Evolutionary conservation across 345 rosid genomes (phyloP), one percentile per base, ranked within the genome.

Genomic region (Psidium friedrichsthalianum): DNA sequence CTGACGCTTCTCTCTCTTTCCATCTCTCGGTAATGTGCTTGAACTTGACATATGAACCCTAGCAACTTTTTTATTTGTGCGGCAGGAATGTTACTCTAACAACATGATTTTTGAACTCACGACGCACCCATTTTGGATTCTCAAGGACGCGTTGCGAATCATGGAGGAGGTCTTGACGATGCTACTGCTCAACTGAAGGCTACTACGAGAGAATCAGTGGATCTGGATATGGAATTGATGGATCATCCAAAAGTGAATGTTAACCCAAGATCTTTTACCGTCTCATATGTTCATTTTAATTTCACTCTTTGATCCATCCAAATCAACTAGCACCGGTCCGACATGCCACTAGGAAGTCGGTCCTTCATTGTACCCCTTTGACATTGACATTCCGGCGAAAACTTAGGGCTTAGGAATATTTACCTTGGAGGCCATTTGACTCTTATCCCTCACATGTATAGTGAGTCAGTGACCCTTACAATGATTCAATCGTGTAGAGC

Each of bases 161-260:
- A 82, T 82, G 55, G 40, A 82, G 83, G 54, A 82, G 83, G 74
- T 27, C 36, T 36, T n/a, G 36, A 59, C 20, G 40, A 61, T 27
- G 2, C 29, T 27, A 40, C 74, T 61, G 40, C 74, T 27, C 40
- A 13, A 82, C 42, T 87, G 88, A 87, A 61, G 54, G 51, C 87
- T 32, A 32, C 88, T 91, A 93, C 12, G 82, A 87, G 29, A 83
- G 91, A 87, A 56, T 86, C 15, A n/a, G 54, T 90, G 82, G 88
- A 92, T 85, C 74, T 78, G 90, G 54, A 85, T 87, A 83, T 87
- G 78, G 94, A 89, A 56, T 20, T 85, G 85, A 74, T 88, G 91
- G 96, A 93, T 84, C 91, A 93, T 22, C 91, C 96, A 20, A 86
- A 86, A 74, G 89, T 94, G 25, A 93, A 92, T 86, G 84, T 85